Percentiles rank a stretch among this genome's conserved stretches.
phyloP scores from a whole-genome alignment of 257 asterid species.

The Plantago major region DNA sequence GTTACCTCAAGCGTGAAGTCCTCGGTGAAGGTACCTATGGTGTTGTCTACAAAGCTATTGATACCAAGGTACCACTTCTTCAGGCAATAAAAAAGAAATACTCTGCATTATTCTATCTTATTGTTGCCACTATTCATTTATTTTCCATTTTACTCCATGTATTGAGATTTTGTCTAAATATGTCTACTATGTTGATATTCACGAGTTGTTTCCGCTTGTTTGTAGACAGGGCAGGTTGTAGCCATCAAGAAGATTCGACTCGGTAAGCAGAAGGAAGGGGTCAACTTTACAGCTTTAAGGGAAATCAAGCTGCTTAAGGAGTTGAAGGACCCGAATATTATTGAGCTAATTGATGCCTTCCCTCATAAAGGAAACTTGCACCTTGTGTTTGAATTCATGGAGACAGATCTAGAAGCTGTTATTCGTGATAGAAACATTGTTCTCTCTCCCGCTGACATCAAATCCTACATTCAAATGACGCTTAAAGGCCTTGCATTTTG shows the following conservation, averaged over 20 bases:
- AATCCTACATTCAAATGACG: constrained; percentile 94
- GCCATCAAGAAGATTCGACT: constrained; percentile 95
- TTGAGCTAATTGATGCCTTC: constrained; percentile 86
- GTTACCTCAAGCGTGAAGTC: constrained; percentile 71
- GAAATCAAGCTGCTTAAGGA: constrained; percentile 94
- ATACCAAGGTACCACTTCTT: constrained; percentile 54
- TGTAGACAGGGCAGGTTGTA: constrained; percentile 89
- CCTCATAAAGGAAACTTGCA: constrained; percentile 94
- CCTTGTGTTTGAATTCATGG: constrained; percentile 99
- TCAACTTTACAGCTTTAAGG: constrained; percentile 87
- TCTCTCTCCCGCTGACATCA: constrained; percentile 90
- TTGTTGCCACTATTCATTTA: too few relatives aligned
- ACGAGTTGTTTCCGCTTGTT: not conserved
- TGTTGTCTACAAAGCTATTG: constrained; percentile 88
- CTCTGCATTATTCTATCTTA: not conserved
- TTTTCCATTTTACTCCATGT: too few relatives aligned
- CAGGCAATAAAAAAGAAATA: not conserved
- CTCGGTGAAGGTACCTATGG: constrained; percentile 98
- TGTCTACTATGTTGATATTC: not conserved
- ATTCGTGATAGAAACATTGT: constrained; percentile 88
- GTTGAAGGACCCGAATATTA: constrained; percentile 81
- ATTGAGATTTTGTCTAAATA: too few relatives aligned
- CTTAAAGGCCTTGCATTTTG: constrained; percentile 87
- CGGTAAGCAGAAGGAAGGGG: constrained; percentile 98
- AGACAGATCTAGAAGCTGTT: constrained; percentile 97